Percentiles rank a stretch among this genome's conserved stretches.
These are phyloP conservation scores for Penicillium sp. DNA, from an alignment of 2,329 filamentous ascomycete genomes.

Conservation along the genomic window DNA sequence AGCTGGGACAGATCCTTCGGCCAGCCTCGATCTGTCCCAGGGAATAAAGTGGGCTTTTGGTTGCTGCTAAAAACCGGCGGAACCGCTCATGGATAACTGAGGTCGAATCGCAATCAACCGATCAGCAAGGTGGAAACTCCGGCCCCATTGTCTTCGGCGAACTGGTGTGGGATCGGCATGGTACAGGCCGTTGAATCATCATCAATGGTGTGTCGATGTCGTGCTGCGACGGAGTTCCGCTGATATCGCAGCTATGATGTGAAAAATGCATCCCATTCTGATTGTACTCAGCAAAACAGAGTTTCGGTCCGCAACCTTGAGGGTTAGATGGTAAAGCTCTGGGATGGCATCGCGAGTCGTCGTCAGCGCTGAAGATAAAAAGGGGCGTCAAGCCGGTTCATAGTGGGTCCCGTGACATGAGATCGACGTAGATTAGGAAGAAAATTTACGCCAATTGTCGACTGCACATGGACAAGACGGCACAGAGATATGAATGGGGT, in stretches of 20 bases:
- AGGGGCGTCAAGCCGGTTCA: neutral
- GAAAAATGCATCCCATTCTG: neutral
- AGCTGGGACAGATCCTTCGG: slow-evolving; percentile 16
- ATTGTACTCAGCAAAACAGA: neutral
- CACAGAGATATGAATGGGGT: neutral
- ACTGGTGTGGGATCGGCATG: neutral
- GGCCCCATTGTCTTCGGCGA: neutral
- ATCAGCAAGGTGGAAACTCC: slow-evolving; percentile 3
- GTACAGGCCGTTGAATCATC: neutral
- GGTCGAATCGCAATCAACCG: neutral
- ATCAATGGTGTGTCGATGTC: neutral
- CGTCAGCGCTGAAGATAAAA: slow-evolving; percentile 14
- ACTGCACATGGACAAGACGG: neutral
- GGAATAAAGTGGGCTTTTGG: slow-evolving; percentile 1
- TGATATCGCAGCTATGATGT: neutral
- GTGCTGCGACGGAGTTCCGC: neutral
- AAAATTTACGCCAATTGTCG: neutral
- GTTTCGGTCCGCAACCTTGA: neutral
- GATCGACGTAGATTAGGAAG: neutral
- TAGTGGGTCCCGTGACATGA: neutral
- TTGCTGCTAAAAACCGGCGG: slow-evolving; percentile 2
- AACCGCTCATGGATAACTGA: slow-evolving; percentile 4
- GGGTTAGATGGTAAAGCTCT: neutral
- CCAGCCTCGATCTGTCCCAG: neutral
- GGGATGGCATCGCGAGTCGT: slow-evolving; percentile 6